These are phyloP conservation scores for Colletotrichum godetiae DNA, from an alignment of 2,329 filamentous ascomycete genomes.

Conservation along the genomic window DNA sequence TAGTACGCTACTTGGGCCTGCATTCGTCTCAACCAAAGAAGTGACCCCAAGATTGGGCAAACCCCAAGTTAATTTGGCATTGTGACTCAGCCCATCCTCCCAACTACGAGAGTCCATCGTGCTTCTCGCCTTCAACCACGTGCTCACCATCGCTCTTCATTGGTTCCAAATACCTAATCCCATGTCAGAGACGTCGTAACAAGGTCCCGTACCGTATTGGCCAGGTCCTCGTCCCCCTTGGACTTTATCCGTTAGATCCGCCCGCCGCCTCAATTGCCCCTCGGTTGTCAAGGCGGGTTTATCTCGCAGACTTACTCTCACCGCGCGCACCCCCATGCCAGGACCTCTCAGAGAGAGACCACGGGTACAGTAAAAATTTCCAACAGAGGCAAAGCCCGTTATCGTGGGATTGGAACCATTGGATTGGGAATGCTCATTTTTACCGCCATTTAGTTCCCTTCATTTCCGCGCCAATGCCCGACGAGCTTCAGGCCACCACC, in stretches of 20 bases:
- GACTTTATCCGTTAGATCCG: conserved; percentile 6
- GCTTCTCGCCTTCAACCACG: conserved; percentile 12
- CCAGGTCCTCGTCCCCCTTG: neutral
- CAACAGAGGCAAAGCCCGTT: neutral
- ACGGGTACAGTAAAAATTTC: neutral
- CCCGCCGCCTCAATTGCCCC: neutral
- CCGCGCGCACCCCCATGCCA: neutral
- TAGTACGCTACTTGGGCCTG: too few relatives aligned
- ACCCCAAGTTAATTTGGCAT: neutral
- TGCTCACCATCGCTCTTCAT: conserved; percentile 18
- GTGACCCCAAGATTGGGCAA: neutral
- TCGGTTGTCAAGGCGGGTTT: neutral
- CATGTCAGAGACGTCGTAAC: neutral
- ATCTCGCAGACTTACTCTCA: neutral
- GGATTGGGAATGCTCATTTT: neutral
- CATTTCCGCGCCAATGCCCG: conserved; percentile 26
- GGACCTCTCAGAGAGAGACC: too few relatives aligned
- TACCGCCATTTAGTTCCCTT: neutral
- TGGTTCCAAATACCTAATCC: neutral
- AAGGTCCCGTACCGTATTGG: too few relatives aligned
- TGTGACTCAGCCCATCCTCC: conserved; percentile 14
- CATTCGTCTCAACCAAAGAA: neutral
- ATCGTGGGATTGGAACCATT: neutral
- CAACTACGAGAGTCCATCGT: neutral
- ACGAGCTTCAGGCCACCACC: neutral